Percentiles rank a stretch among this genome's conserved stretches.
These are phyloP conservation scores for Alternaria angustiovoidea DNA, from an alignment of 2,329 filamentous ascomycete species.

Conservation along the genomic window DNA sequence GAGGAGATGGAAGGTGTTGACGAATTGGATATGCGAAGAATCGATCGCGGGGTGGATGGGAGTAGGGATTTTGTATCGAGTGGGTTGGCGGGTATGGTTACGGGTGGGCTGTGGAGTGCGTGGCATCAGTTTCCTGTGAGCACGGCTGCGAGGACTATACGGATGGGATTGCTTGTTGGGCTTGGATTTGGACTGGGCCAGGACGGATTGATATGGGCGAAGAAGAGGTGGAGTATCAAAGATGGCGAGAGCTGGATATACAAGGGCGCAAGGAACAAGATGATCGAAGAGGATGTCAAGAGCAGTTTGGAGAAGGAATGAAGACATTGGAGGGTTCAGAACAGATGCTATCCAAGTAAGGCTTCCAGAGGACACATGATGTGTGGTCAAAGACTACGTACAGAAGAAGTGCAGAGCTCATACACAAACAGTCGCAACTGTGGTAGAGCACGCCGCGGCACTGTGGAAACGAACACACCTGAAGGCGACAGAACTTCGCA, in stretches of 20 bases:
- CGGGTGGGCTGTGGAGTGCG: slow-evolving; percentile 85
- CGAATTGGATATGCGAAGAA: slow-evolving; percentile 39
- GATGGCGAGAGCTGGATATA: slow-evolving; percentile 53
- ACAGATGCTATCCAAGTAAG: neutral
- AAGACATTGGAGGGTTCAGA: accelerated
- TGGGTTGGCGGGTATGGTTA: slow-evolving; percentile 80
- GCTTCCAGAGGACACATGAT: slow-evolving; percentile 6
- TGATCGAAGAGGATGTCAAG: slow-evolving; percentile 24
- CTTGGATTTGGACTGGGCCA: slow-evolving; percentile 82
- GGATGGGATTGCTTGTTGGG: slow-evolving; percentile 79
- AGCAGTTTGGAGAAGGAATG: slow-evolving; percentile 15
- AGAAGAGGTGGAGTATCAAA: slow-evolving; percentile 69
- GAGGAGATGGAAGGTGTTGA: slow-evolving; percentile 49
- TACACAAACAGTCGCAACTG: neutral
- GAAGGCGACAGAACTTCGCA: neutral
- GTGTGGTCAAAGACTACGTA: slow-evolving; percentile 13
- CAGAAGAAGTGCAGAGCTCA: neutral
- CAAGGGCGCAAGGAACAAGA: slow-evolving; percentile 49
- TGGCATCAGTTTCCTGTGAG: slow-evolving; percentile 83
- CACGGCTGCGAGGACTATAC: slow-evolving; percentile 69
- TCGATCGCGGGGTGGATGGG: slow-evolving; percentile 48
- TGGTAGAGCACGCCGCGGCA: neutral
- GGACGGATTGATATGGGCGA: slow-evolving; percentile 73
- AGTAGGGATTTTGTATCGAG: slow-evolving; percentile 77
- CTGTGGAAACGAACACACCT: neutral